These are phyloP conservation scores for Taphrina wiesneri DNA, from an alignment of 1,139 yeast genomes.

Conservation along the genomic window DNA sequence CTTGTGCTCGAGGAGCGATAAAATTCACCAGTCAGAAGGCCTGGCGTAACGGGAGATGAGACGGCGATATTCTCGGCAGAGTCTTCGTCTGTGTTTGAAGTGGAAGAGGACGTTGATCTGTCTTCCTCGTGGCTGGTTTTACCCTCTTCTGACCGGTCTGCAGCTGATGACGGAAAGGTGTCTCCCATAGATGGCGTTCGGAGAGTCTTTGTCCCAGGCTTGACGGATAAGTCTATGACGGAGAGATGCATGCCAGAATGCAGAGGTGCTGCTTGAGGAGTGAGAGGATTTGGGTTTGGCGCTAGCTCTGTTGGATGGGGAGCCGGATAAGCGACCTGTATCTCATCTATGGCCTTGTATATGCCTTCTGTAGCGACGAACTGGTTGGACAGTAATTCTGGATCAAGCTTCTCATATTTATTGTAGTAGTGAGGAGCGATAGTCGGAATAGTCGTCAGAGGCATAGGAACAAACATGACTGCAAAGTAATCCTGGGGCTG, in stretches of 20 bases:
- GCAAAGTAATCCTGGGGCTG: neutral
- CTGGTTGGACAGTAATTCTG: constrained; percentile 3
- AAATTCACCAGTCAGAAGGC: neutral
- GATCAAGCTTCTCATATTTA: constrained; percentile 26
- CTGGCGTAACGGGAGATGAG: constrained; percentile 7
- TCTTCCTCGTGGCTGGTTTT: constrained; percentile 4
- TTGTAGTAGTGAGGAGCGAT: constrained; percentile 17
- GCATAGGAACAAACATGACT: constrained; percentile 30
- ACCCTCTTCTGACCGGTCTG: neutral
- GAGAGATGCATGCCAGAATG: constrained; percentile 22
- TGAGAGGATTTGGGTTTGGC: constrained; percentile 31
- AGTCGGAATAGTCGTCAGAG: constrained; percentile 16
- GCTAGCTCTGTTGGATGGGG: constrained; percentile 26
- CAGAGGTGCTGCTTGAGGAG: constrained; percentile 24
- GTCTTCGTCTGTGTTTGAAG: constrained; percentile 3
- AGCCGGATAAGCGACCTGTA: constrained; percentile 23
- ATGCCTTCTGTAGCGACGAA: constrained; percentile 32
- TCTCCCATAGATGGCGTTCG: constrained; percentile 21
- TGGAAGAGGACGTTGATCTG: neutral
- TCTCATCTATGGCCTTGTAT: constrained; percentile 12
- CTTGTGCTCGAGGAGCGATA: constrained; percentile 5
- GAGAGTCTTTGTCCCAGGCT: neutral
- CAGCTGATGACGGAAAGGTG: neutral
- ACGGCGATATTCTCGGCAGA: neutral
- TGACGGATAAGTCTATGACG: neutral